These are phyloP conservation scores for Neurospora pannonica DNA, from an alignment of 495 filamentous ascomycete species.

Conservation along the genomic window DNA sequence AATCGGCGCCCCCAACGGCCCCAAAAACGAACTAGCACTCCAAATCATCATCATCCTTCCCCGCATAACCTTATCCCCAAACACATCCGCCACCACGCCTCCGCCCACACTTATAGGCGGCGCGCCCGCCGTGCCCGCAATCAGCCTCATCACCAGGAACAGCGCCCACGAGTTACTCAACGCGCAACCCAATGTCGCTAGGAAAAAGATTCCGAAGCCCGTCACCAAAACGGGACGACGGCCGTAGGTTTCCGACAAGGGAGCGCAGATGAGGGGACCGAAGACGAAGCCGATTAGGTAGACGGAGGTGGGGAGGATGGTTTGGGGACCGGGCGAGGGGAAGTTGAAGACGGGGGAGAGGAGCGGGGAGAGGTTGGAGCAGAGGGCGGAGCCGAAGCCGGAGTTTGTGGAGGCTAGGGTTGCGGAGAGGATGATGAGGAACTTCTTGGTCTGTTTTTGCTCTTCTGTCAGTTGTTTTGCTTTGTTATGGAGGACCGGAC, in stretches of 20 bases:
- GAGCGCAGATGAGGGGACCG: slow-evolving; percentile 41
- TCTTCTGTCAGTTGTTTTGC: not conserved
- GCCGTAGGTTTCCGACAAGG: slow-evolving; percentile 58
- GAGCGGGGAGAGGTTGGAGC: slow-evolving; percentile 17
- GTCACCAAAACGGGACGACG: slow-evolving; percentile 60
- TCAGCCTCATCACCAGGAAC: slow-evolving; percentile 20
- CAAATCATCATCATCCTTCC: slow-evolving; percentile 24
- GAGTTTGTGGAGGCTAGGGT: slow-evolving; percentile 13
- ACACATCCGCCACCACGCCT: slow-evolving; percentile 77
- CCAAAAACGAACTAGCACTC: slow-evolving; percentile 19
- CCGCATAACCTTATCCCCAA: slow-evolving; percentile 10
- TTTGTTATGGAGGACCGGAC: not conserved
- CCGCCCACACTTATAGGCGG: slow-evolving; percentile 76
- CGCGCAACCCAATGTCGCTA: slow-evolving; percentile 66
- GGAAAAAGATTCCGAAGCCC: slow-evolving; percentile 58
- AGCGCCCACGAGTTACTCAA: slow-evolving; percentile 45
- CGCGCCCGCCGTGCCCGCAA: slow-evolving; percentile 57
- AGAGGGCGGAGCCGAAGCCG: slow-evolving; percentile 15
- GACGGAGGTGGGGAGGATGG: slow-evolving; percentile 25
- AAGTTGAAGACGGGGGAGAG: slow-evolving; percentile 9
- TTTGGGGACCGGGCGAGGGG: slow-evolving; percentile 10
- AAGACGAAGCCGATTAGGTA: slow-evolving; percentile 56
- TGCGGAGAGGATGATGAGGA: slow-evolving; percentile 11
- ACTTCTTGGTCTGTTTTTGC: slow-evolving; percentile 7
- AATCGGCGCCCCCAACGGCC: slow-evolving; percentile 41